A percentile compares a stretch with the other conserved stretches of the same genome.
These are phyloP conservation scores for Arthrobotrys conoides DNA, from an alignment of 2,329 filamentous ascomycete species.

Conservation along the genomic window DNA sequence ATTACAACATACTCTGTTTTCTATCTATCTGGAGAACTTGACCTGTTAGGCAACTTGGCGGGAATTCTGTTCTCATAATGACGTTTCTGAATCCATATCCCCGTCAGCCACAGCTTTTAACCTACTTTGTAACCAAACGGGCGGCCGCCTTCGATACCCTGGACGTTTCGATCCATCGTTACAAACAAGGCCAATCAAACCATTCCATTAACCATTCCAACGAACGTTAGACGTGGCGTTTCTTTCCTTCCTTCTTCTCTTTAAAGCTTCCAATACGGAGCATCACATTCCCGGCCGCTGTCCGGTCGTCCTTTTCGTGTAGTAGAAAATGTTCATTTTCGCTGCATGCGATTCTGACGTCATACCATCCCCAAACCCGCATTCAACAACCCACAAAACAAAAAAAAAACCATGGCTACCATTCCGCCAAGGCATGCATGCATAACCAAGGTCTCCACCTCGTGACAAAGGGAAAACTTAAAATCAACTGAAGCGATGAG, in stretches of 20 bases:
- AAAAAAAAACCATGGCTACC: background rate
- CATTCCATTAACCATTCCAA: conserved; percentile 8
- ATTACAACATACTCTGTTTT: conserved; percentile 24
- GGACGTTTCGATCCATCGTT: background rate
- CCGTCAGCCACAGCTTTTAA: background rate
- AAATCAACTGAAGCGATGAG: conserved; percentile 1
- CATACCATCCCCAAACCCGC: conserved; percentile 27
- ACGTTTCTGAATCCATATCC: conserved; percentile 37
- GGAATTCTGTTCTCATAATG: conserved; percentile 59
- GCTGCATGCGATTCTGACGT: conserved; percentile 46
- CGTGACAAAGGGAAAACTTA: background rate
- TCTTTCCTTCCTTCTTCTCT: background rate
- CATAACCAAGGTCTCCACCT: background rate
- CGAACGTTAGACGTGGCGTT: conserved; percentile 13
- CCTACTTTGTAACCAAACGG: background rate
- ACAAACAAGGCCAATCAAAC: conserved; percentile 8
- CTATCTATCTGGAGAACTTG: background rate
- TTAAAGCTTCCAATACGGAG: background rate
- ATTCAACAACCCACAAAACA: background rate
- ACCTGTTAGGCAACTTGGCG: too few species aligned
- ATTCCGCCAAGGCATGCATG: conserved; percentile 6
- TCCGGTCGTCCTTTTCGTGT: background rate
- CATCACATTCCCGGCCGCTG: background rate
- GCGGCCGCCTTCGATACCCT: too few species aligned
- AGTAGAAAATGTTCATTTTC: background rate